These are phyloP conservation scores for Infundibulicybe gibba DNA, from an alignment of 768 basidiomycete species.

Conservation along the genomic window DNA sequence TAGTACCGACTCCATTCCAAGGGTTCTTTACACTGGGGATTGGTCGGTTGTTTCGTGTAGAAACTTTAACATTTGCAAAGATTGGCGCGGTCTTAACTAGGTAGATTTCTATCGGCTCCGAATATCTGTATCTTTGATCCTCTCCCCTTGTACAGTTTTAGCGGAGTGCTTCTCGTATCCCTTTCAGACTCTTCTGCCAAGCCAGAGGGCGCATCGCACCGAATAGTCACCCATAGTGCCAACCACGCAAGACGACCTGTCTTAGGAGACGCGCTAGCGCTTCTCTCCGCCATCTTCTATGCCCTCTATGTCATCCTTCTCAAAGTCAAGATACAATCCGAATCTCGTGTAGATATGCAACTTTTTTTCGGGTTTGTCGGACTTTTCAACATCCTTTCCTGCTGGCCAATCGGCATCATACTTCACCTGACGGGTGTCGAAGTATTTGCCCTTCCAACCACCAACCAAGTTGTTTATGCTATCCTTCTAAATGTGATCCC, in stretches of 20 bases:
- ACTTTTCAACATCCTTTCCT: conserved; percentile 71
- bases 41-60: conserved; percentile 80
- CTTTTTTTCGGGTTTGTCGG: conserved; percentile 95
- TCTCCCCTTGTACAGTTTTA: conserved; percentile 46
- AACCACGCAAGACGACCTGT: conserved; percentile 33
- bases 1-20: conserved; percentile 20
- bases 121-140: neutral
- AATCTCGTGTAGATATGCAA: conserved; percentile 88
- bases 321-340: conserved; percentile 80
- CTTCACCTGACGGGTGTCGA: conserved; percentile 76
- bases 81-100: conserved; percentile 74
- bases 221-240: conserved; percentile 6
- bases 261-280: conserved; percentile 79
- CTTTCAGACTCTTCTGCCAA: conserved; percentile 61
- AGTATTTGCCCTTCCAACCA: conserved; percentile 65
- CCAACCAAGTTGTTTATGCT: conserved; percentile 39
- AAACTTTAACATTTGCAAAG: conserved; percentile 70
- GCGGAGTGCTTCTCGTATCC: conserved; percentile 86
- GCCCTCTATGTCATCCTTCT: conserved; percentile 86
- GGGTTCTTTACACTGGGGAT: conserved; percentile 92
- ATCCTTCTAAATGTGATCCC: conserved; percentile 53
- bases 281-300: conserved; percentile 86
- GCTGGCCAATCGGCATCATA: conserved; percentile 75
- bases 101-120: conserved; percentile 33
- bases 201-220: neutral